Evolutionary conservation across 78 protist genomes (phyloP), one percentile per base, ranked within the genome.

Genomic region (Cyanophora paradoxa): DNA sequence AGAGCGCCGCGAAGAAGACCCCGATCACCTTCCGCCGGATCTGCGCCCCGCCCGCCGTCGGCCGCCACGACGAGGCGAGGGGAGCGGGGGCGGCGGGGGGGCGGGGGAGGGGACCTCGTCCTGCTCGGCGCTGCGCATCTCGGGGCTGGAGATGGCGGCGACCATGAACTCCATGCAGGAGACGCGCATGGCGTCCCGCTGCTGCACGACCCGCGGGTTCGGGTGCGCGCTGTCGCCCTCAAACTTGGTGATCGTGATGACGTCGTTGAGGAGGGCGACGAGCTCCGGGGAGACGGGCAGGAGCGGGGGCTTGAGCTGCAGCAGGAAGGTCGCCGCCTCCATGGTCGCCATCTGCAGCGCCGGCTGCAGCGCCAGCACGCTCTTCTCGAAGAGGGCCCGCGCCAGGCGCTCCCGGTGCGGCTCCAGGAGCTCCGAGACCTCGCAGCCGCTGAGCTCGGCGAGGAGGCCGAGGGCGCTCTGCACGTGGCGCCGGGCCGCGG

Each of bases 271-370:
- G 42, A 74, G 79, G 31, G 33, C n/a, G 52, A 44, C 16, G 28
- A 74, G 79, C 40, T 36, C 61, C 28, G 8, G 34, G 54, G 22
- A 56, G 46, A 13, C 36, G 26, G 66, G 62, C 33, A 74, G 61
- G 26, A 65, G 34, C 44, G 76, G 57, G 17, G 76, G 83, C 63
- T 37, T 11, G 17, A 57, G 76, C 19, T 26, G 8, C 24, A 71
- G 71, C 26, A 68, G 70, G 58, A 59, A 78, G 34, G 83, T 61
- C 36, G 61, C 56, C 33, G 83, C 83, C 10, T 61, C 74, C 24
- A 69, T 70, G 62, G 61, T 19, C 3, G 77, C 83, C 6, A 71
- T 70, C 40, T 70, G 83, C 34, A 68, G 7, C 7, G 70, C n/a
- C 57, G 44, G 28, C 20, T 69, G 83, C 19, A 70, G 24, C 17